A percentile compares a stretch with the other conserved stretches of the same genome.
These are phyloP conservation scores for Termitomyces sp. DNA, from an alignment of 768 basidiomycete genomes.

Conservation along the genomic window DNA sequence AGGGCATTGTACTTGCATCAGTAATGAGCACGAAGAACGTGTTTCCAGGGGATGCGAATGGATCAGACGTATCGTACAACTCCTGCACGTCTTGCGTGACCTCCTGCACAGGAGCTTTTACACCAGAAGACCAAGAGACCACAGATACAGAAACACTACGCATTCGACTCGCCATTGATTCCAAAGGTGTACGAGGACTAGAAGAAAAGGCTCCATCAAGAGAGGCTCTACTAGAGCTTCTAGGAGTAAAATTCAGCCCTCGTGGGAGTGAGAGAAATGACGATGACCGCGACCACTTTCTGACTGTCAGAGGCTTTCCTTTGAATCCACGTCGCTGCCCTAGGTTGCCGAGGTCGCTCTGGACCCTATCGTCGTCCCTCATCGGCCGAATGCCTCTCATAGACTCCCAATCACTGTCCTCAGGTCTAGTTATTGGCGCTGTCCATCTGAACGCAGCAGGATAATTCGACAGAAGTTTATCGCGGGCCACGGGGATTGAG, in stretches of 20 bases:
- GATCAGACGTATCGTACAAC: conserved; percentile 15
- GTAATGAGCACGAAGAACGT: conserved; percentile 11
- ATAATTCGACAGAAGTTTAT: conserved; percentile 3
- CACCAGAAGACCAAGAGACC: conserved; percentile 6
- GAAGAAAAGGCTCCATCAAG: conserved; percentile 2
- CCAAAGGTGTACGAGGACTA: conserved; percentile 17
- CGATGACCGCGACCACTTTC: conserved; percentile 10
- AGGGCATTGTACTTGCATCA: background rate
- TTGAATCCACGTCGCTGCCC: conserved; percentile 27
- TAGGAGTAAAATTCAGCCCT: conserved; percentile 13
- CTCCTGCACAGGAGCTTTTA: conserved; percentile 6
- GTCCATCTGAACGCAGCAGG: conserved; percentile 5
- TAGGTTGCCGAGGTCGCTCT: conserved; percentile 18
- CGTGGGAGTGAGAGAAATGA: conserved; percentile 18
- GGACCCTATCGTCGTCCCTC: background rate
- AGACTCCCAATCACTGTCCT: background rate
- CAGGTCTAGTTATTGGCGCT: background rate
- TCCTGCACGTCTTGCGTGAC: conserved; percentile 15
- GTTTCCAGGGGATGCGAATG: conserved; percentile 14
- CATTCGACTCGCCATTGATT: conserved; percentile 19
- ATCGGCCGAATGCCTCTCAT: background rate
- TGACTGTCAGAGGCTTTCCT: conserved; percentile 19
- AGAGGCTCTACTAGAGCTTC: conserved; percentile 11
- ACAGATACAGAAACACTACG: conserved; percentile 17
- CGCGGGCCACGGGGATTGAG: background rate